Evolutionary conservation across 768 basidiomycete genomes (phyloP).

Genomic region (Rhodosporidiobolus odoratus): DNA sequence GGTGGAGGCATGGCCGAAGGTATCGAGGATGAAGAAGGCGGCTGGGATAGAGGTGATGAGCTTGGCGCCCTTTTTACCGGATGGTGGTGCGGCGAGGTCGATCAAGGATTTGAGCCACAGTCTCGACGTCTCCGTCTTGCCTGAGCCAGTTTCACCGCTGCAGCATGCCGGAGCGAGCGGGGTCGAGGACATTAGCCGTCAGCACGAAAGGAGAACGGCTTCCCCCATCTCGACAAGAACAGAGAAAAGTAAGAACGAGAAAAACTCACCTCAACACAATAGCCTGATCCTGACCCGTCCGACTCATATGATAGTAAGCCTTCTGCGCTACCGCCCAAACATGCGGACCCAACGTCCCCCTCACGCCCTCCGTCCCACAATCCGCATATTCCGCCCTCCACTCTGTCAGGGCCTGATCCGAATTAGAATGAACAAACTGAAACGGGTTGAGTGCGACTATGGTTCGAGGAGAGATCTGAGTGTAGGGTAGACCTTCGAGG

Average conservation of each 20-base stretch:
- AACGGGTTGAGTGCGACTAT: slow-evolving; percentile 88
- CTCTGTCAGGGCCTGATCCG: slow-evolving; percentile 75
- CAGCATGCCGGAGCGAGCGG: neutral
- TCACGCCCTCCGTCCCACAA: slow-evolving; percentile 50
- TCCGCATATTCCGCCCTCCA: slow-evolving; percentile 82
- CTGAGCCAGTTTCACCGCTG: slow-evolving; percentile 87
- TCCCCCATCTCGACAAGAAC: too few relatives aligned
- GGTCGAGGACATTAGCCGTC: too few relatives aligned
- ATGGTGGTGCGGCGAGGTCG: slow-evolving; percentile 78
- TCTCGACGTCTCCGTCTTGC: slow-evolving; percentile 85
- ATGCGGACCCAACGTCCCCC: slow-evolving; percentile 63
- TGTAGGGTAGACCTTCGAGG: slow-evolving; percentile 76
- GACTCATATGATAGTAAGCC: slow-evolving; percentile 90
- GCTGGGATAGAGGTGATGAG: slow-evolving; percentile 79
- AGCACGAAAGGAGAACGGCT: neutral
- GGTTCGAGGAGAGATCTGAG: slow-evolving; percentile 62
- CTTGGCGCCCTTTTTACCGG: slow-evolving; percentile 50
- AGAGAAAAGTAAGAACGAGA: neutral
- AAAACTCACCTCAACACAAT: slow-evolving; percentile 70
- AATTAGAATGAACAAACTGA: slow-evolving; percentile 76
- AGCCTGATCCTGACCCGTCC: slow-evolving; percentile 88
- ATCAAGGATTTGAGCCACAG: slow-evolving; percentile 86
- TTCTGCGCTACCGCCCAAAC: slow-evolving; percentile 86
- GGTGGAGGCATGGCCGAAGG: slow-evolving; percentile 81
- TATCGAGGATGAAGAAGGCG: slow-evolving; percentile 88